Conservation (phyloP, 805 yeast genomes). For the Lachancea thermotolerans region DNA sequence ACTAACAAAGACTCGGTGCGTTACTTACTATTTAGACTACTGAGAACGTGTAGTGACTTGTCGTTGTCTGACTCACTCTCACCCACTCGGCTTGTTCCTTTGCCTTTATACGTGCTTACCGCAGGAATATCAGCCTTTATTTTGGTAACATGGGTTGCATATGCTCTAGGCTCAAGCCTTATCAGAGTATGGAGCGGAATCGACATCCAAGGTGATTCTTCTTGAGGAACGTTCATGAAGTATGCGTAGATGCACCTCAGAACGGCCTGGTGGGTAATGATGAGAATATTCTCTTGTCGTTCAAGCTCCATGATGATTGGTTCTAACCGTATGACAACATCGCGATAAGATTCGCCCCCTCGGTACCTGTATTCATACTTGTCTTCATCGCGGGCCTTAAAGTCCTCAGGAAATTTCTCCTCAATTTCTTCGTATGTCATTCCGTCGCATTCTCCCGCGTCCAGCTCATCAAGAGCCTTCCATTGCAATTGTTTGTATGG, state of each 20-base stretch:
- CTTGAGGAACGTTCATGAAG: slow-evolving; percentile 97
- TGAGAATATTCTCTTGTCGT: slow-evolving; percentile 90
- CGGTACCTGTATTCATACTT: slow-evolving; percentile 93
- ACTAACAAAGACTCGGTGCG: background rate
- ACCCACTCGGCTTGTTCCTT: slow-evolving; percentile 61
- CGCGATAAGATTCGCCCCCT: slow-evolving; percentile 96
- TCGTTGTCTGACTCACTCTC: slow-evolving; percentile 23
- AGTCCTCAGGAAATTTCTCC: slow-evolving; percentile 81
- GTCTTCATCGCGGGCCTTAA: slow-evolving; percentile 90
- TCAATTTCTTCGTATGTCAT: slow-evolving; percentile 93
- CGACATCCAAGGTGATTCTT: slow-evolving; percentile 98
- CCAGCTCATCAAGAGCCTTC: slow-evolving; percentile 96
- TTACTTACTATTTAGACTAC: background rate
- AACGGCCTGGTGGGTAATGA: slow-evolving; percentile 97
- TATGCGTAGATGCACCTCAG: slow-evolving; percentile 94
- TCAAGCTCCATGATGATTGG: slow-evolving; percentile 98
- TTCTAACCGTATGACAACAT: slow-evolving; percentile 88
- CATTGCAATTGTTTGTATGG: slow-evolving; percentile 81
- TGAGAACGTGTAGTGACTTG: slow-evolving; percentile 18
- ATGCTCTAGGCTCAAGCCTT: slow-evolving; percentile 92
- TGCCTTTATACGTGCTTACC: slow-evolving; percentile 92
- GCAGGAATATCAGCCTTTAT: slow-evolving; percentile 97
- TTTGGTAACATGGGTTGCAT: slow-evolving; percentile 77
- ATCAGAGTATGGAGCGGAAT: slow-evolving; percentile 94
- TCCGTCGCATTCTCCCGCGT: slow-evolving; percentile 97